These are phyloP conservation scores for Pyrenophora teres DNA, from an alignment of 2,329 filamentous ascomycete species.

Conservation along the genomic window DNA sequence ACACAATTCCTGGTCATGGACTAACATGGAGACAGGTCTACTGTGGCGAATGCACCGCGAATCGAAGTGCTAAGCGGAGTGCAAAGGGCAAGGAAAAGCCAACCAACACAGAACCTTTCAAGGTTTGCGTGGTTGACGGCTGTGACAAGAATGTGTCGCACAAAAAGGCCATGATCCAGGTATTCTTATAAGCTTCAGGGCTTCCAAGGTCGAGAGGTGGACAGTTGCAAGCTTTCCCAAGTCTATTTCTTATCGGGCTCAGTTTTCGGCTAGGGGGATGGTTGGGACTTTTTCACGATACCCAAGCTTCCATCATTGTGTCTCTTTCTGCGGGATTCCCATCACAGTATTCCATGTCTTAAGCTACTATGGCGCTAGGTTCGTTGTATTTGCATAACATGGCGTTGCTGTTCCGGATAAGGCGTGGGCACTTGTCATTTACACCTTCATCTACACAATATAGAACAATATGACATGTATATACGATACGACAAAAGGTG, in stretches of 20 bases:
- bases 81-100: slow-evolving; percentile 48
- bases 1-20: background rate
- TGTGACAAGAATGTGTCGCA: slow-evolving; percentile 46
- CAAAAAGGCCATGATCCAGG: slow-evolving; percentile 47
- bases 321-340: slow-evolving; percentile 2
- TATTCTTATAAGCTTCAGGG: slow-evolving; percentile 43
- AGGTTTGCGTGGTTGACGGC: slow-evolving; percentile 52
- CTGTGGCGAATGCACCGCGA: slow-evolving; percentile 57
- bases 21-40: slow-evolving; percentile 50
- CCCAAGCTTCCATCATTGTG: slow-evolving; percentile 8
- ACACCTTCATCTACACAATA: background rate
- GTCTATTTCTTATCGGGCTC: background rate
- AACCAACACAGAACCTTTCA: slow-evolving; percentile 47
- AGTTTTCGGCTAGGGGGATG: background rate
- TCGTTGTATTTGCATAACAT: slow-evolving; percentile 27
- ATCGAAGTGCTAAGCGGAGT: slow-evolving; percentile 44
- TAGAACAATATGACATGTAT: too few species aligned
- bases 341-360: background rate
- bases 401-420: slow-evolving; percentile 8
- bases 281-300: slow-evolving; percentile 18
- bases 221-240: background rate
- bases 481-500: too few species aligned
- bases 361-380: background rate
- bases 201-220: background rate
- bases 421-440: background rate